Conservation (phyloP, 1,284 basidiomycete species). For the Boletellus sp. region DNA sequence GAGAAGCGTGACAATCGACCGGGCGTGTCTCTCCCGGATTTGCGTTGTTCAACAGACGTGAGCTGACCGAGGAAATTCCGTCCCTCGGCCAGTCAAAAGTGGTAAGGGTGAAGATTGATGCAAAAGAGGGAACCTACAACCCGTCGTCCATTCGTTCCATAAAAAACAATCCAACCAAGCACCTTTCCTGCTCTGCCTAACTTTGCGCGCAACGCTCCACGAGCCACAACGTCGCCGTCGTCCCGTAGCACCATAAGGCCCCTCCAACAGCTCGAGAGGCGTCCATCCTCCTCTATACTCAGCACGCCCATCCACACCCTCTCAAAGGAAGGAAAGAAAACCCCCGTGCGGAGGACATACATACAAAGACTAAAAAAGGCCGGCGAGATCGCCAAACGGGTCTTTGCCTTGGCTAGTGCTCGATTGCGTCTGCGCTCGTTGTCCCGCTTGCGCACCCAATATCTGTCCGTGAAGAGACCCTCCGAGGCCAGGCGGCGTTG, state of each 20-base stretch:
- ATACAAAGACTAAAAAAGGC: conserved; percentile 51
- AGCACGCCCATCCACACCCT: background rate
- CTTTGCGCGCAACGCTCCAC: background rate
- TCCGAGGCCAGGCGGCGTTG: conserved; percentile 11
- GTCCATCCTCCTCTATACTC: background rate
- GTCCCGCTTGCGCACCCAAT: conserved; percentile 8
- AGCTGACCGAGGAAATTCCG: too few relatives aligned
- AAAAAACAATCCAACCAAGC: too few relatives aligned
- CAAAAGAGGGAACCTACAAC: conserved; percentile 6
- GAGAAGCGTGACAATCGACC: too few relatives aligned
- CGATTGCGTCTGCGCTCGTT: conserved; percentile 17
- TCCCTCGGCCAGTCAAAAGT: too few relatives aligned
- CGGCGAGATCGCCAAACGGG: conserved; percentile 77
- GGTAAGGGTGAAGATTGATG: conserved; percentile 6
- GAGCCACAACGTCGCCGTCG: conserved; percentile 1
- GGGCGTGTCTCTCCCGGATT: too few relatives aligned
- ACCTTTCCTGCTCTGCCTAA: too few relatives aligned
- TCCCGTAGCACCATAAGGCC: background rate
- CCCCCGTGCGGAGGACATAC: background rate
- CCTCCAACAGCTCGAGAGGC: background rate
- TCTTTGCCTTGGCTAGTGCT: conserved; percentile 53
- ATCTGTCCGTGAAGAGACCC: conserved; percentile 17
- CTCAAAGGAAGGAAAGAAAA: background rate
- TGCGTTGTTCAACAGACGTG: too few relatives aligned
- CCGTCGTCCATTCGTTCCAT: too few relatives aligned